phyloP scores from a whole-genome alignment of 495 filamentous ascomycete genomes.

The Talaromyces trachyspermus region DNA sequence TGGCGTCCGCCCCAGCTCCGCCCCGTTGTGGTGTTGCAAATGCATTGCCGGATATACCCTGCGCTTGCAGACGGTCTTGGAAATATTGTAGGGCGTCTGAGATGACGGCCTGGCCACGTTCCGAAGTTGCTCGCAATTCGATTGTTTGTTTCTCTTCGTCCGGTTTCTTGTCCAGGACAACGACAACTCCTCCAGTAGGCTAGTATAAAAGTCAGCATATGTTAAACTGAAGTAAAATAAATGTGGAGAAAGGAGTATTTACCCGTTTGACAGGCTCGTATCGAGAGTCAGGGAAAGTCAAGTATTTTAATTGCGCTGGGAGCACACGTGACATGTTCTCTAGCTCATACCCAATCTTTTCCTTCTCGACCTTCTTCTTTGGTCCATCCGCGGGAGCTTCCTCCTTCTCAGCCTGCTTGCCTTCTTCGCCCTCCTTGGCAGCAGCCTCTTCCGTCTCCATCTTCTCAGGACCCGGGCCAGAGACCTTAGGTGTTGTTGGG shows the following conservation, averaged over 20 bases:
- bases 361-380: conserved; percentile 88
- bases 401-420: conserved; percentile 58
- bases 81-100: conserved; percentile 33
- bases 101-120: conserved; percentile 48
- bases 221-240: not conserved
- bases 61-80: conserved; percentile 37
- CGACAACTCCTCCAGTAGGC: conserved; percentile 90
- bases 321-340: conserved; percentile 96
- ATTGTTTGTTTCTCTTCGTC: conserved; percentile 69
- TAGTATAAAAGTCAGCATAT: conserved; percentile 43
- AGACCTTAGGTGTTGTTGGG: conserved; percentile 67
- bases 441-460: conserved; percentile 83
- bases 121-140: conserved; percentile 82
- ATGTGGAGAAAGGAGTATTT: conserved; percentile 22
- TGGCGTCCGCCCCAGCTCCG: conserved; percentile 21
- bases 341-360: conserved; percentile 91
- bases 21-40: conserved; percentile 37
- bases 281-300: conserved; percentile 76
- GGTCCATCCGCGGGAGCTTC: conserved; percentile 36
- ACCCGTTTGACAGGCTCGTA: conserved; percentile 97
- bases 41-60: conserved; percentile 17
- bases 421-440: conserved; percentile 52
- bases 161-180: conserved; percentile 80
- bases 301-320: conserved; percentile 88
- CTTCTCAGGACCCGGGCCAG: conserved; percentile 59